These are phyloP conservation scores for Phaeotremella skinneri DNA, from an alignment of 768 basidiomycete species.

Conservation along the genomic window DNA sequence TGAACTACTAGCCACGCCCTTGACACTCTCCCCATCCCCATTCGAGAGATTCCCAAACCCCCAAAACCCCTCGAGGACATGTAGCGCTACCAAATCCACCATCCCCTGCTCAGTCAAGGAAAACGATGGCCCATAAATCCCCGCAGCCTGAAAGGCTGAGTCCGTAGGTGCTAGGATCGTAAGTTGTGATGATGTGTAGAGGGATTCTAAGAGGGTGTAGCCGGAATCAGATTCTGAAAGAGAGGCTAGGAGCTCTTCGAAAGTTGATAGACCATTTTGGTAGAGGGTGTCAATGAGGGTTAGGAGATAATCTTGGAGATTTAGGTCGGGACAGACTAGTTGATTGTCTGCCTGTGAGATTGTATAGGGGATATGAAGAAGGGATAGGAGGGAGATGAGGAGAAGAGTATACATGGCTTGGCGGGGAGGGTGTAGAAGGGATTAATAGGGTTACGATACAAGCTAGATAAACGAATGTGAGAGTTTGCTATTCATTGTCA, in stretches of 20 bases:
- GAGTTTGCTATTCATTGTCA: too few species aligned
- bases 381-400: slow-evolving; percentile 15
- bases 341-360: slow-evolving; percentile 15
- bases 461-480: too few species aligned
- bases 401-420: slow-evolving; percentile 1
- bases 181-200: slow-evolving; percentile 10
- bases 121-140: slow-evolving; percentile 26
- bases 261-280: slow-evolving; percentile 37
- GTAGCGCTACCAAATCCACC: slow-evolving; percentile 24
- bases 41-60: slow-evolving; percentile 9
- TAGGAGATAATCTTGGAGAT: slow-evolving; percentile 33
- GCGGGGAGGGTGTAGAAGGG: not conserved
- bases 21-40: not conserved
- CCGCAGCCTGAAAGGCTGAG: slow-evolving; percentile 29
- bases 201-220: slow-evolving; percentile 25
- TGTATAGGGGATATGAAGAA: not conserved
- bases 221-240: slow-evolving; percentile 28
- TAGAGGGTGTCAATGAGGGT: slow-evolving; percentile 35
- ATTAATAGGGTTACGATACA: too few species aligned
- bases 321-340: slow-evolving; percentile 30
- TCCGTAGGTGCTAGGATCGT: slow-evolving; percentile 43
- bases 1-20: slow-evolving; percentile 15
- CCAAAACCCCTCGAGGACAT: slow-evolving; percentile 27
- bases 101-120: slow-evolving; percentile 9
- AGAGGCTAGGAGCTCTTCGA: slow-evolving; percentile 33